Evolutionary conservation across 768 basidiomycete genomes (phyloP), one percentile per base, ranked within the genome.

Genomic region (Phanerochaete carnosa): DNA sequence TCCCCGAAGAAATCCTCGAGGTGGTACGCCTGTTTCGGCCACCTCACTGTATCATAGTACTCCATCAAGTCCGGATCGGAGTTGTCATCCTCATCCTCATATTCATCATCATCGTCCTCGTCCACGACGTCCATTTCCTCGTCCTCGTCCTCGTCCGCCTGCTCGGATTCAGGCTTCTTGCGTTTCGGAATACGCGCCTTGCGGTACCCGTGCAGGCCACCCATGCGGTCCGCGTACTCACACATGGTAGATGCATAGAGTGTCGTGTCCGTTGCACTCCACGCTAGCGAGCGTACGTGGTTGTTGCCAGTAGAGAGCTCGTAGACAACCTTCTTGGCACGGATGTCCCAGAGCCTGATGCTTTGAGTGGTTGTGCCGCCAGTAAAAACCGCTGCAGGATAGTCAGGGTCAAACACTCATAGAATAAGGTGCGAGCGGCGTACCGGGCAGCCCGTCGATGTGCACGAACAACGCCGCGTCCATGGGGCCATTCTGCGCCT

Each of bases 271-370:
- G 7, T 5, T 19, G 22, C 9, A 32, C 23, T 12, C 52, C 52
- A 53, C 8, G 52, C 52, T 2, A 53, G 29, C 9, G 5, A 11
- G n/a, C 6, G 16, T 3, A 53, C 52, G 2, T 56, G 32, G 60
- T 79, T 82, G 63, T 80, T 82, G 4, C 79, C 79, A 3, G 78
- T 79, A 1, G 76, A 69, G 19, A 80, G 70, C 56, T 80, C 78
- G 62, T 79, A 80, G 1, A 79, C 68, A 5, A 67, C 51, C 15
- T 62, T 64, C 15, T 65, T 67, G 0, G 75, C 73, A 35, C 79
- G 76, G 13, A 79, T 54, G 57, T 82, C 79, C 78, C 78, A 80
- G 32, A 79, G n/a, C 45, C 73, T 74, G 64, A 81, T 73, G 9
- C 70, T 62, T 57, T 80, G 72, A 3, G 65, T 63, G 2, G 51